Percentiles rank a stretch among this genome's conserved stretches.
phyloP scores from a whole-genome alignment of 2,329 filamentous ascomycete species.

The Diplocarpon mali region DNA sequence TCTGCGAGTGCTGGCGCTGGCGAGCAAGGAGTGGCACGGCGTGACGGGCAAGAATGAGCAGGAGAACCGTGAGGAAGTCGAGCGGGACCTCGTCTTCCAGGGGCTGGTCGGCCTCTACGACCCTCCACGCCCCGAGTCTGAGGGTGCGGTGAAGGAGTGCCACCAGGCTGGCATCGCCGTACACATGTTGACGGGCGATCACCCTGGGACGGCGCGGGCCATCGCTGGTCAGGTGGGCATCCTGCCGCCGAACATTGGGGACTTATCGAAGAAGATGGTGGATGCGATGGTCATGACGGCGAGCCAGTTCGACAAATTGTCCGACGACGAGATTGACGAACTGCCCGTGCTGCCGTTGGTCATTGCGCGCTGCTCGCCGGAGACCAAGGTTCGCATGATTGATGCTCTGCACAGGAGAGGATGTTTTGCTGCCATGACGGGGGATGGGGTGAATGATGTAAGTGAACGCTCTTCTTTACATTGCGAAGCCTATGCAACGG shows the following conservation, averaged over 20 bases:
- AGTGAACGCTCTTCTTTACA: not conserved
- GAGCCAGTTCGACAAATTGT: constrained; percentile 66
- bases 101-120: constrained; percentile 54
- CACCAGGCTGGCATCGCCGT: constrained; percentile 59
- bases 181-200: constrained; percentile 77
- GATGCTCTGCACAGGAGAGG: constrained; percentile 70
- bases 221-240: constrained; percentile 74
- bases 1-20: constrained; percentile 58
- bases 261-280: constrained; percentile 51
- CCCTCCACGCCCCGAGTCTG: constrained; percentile 46
- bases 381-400: constrained; percentile 86
- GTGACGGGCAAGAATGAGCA: constrained; percentile 24
- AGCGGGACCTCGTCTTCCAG: constrained; percentile 58
- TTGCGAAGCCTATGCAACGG: no score
- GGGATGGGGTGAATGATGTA: constrained; percentile 34
- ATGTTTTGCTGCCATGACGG: constrained; percentile 47
- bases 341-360: constrained; percentile 69
- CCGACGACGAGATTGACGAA: constrained; percentile 63
- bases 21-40: constrained; percentile 32
- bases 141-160: constrained; percentile 45
- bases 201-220: constrained; percentile 65
- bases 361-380: constrained; percentile 72
- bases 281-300: constrained; percentile 63
- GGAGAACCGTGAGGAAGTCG: constrained; percentile 49
- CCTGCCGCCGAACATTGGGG: constrained; percentile 50